Base-by-base conservation (phyloP, 768 basidiomycete species). In the Obba rivulosa region DNA sequence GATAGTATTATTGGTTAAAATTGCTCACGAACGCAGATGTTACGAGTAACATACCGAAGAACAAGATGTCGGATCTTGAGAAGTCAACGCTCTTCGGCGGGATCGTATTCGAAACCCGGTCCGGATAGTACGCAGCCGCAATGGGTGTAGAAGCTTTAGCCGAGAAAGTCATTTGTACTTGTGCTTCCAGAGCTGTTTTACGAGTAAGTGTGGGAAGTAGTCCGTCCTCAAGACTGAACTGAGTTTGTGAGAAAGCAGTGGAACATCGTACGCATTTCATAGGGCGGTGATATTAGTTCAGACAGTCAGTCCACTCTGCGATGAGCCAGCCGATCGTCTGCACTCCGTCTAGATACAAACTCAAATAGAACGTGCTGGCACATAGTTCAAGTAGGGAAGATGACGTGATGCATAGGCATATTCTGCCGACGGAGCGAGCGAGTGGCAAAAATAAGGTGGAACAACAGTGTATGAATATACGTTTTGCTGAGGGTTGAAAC, bases 41-140 rank as follows among this genome's bases (percentile, higher is more conserved):
- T 22, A 10, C 38, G 16, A 14, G 28, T 34, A 7, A 31, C 69
- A 50, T 40, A 83, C 81, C 78, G 51, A 81, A 86, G 62, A 81
- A 79, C 38, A 86, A 65, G 47, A 84, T 73, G 62, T 87, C 81
- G 56, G 83, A 84, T 58, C 79, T 75, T 50, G 72, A 74, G 60
- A 73, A 88, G 60, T 87, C 76, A 39, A 88, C 63, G 3, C 60
- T 60, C 63, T 81, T 78, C 4, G 85, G 85, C 3, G 81, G 69
- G 47, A 76, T 64, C 11, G 60, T 62, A 18, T 61, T 63, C 1
- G 65, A 70, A 35, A 67, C 64, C 82, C 81, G 82, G 53, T 78
- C 72, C 7, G 71, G 69, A 51, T 75, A 79, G 54, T 78, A 79
- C 0, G 75, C 66, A 0, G 71, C 77, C 28, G 69, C 67, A 28